Percentiles rank a stretch among this genome's conserved stretches.
Evolutionary conservation across 768 basidiomycete species (phyloP).

Genomic region (Leccinum variicolor): DNA sequence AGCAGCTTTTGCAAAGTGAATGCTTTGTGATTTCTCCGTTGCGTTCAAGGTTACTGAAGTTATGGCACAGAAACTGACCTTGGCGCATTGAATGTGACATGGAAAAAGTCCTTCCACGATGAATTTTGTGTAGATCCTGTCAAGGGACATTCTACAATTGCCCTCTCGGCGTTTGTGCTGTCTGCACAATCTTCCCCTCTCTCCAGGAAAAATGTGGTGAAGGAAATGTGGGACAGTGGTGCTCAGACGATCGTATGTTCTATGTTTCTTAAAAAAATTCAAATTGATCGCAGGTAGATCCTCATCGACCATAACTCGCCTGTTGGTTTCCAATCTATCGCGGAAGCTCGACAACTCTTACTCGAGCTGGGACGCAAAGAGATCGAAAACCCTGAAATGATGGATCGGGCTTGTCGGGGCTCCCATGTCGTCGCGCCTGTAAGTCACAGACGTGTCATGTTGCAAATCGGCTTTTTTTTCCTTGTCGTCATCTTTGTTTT

Average conservation of each 20-base stretch:
- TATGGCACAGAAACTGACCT: conserved; percentile 42
- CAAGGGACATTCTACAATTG: conserved; percentile 54
- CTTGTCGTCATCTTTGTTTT: not conserved
- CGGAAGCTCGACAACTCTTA: conserved; percentile 74
- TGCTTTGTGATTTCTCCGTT: not conserved
- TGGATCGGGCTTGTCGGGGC: conserved; percentile 43
- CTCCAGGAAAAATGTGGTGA: conserved; percentile 63
- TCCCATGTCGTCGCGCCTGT: conserved; percentile 90
- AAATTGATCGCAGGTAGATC: conserved; percentile 44
- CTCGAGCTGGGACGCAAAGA: conserved; percentile 62
- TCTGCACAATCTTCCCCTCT: conserved; percentile 63
- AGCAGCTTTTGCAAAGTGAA: conserved; percentile 57
- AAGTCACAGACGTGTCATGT: conserved; percentile 27
- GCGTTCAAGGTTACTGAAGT: conserved; percentile 11
- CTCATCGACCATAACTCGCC: conserved; percentile 82
- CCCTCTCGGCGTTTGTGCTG: conserved; percentile 83
- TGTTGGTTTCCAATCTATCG: conserved; percentile 72
- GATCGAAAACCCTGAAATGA: conserved; percentile 42
- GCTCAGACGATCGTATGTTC: conserved; percentile 69
- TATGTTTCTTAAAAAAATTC: not conserved
- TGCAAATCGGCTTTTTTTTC: not conserved
- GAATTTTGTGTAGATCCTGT: conserved; percentile 39
- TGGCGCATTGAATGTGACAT: conserved; percentile 43
- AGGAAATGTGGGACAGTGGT: conserved; percentile 90
- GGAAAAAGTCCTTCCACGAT: conserved; percentile 58